Percentiles rank a stretch among this genome's conserved stretches.
These are phyloP conservation scores for Penicillium expansum DNA, from an alignment of 2,329 filamentous ascomycete species.

Conservation along the genomic window DNA sequence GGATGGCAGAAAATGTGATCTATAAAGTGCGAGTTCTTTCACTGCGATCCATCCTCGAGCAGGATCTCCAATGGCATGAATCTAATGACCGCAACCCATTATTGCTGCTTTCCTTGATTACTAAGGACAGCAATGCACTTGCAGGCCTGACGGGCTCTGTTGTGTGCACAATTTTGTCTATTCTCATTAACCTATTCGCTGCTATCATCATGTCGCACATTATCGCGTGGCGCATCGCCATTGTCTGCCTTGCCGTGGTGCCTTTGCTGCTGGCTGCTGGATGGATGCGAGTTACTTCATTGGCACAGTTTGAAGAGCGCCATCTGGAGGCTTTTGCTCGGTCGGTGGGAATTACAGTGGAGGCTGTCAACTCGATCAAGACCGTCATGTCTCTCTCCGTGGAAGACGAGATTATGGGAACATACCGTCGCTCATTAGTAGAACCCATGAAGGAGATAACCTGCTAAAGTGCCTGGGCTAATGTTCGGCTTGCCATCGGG, in stretches of 20 bases:
- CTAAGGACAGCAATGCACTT: conserved; percentile 65
- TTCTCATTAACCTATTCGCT: conserved; percentile 64
- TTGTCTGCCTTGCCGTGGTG: conserved; percentile 67
- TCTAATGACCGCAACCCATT: conserved; percentile 60
- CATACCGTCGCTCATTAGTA: conserved; percentile 44
- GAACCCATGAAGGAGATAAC: conserved; percentile 49
- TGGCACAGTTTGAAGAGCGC: conserved; percentile 56
- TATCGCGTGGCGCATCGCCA: conserved; percentile 71
- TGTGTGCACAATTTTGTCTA: conserved; percentile 67
- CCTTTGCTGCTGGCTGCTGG: conserved; percentile 67
- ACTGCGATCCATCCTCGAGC: conserved; percentile 61
- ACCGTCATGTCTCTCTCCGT: conserved; percentile 52
- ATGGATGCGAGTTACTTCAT: conserved; percentile 62
- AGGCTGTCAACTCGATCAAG: conserved; percentile 52
- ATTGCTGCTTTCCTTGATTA: conserved; percentile 63
- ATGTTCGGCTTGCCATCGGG: conserved; percentile 44
- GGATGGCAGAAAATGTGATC: conserved; percentile 62
- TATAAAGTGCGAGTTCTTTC: conserved; percentile 62
- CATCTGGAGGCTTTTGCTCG: conserved; percentile 50
- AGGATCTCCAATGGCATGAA: conserved; percentile 69
- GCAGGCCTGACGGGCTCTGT: conserved; percentile 68
- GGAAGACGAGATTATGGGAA: conserved; percentile 48
- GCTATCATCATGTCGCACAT: conserved; percentile 68
- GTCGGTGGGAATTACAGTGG: conserved; percentile 51
- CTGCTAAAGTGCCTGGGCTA: conserved; percentile 45